Conservation (phyloP, 345 rosid genomes). For the Gossypium arboreum region DNA sequence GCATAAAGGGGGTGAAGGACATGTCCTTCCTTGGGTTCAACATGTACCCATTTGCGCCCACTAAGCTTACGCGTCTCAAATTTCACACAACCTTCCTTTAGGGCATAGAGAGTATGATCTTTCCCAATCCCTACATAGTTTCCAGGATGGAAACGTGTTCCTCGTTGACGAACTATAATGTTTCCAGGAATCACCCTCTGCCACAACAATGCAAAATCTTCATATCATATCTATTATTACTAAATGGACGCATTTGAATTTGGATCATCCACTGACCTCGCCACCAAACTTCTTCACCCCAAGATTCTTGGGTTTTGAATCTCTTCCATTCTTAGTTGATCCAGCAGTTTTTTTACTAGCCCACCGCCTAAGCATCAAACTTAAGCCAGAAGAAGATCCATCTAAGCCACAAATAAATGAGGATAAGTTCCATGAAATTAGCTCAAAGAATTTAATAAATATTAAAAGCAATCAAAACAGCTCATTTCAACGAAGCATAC, state of each 20-base stretch:
- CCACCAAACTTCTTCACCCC: constrained; percentile 96
- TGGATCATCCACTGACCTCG: constrained; percentile 44
- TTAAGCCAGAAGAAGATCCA: constrained; percentile 41
- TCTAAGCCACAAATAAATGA: constrained; percentile 28
- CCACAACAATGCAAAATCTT: not conserved
- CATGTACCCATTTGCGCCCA: constrained; percentile 72
- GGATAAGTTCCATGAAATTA: not conserved
- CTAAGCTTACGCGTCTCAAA: constrained; percentile 67
- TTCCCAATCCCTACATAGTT: constrained; percentile 77
- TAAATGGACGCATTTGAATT: not conserved
- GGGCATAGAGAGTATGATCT: constrained; percentile 68
- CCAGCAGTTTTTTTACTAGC: constrained; percentile 85
- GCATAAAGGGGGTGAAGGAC: constrained; percentile 69
- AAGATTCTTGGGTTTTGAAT: constrained; percentile 81
- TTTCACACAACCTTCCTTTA: constrained; percentile 68
- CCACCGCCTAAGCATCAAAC: constrained; percentile 72
- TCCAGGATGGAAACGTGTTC: constrained; percentile 84
- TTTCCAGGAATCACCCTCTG: constrained; percentile 52
- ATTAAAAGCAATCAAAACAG: not conserved
- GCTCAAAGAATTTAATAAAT: not conserved
- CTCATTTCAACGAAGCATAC: constrained; percentile 21
- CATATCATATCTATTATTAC: not conserved
- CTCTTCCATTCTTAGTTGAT: constrained; percentile 85
- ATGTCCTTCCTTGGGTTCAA: constrained; percentile 71
- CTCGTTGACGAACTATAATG: constrained; percentile 73